Base-by-base conservation (phyloP, 768 basidiomycete species). In the Boletus coccyginus region DNA sequence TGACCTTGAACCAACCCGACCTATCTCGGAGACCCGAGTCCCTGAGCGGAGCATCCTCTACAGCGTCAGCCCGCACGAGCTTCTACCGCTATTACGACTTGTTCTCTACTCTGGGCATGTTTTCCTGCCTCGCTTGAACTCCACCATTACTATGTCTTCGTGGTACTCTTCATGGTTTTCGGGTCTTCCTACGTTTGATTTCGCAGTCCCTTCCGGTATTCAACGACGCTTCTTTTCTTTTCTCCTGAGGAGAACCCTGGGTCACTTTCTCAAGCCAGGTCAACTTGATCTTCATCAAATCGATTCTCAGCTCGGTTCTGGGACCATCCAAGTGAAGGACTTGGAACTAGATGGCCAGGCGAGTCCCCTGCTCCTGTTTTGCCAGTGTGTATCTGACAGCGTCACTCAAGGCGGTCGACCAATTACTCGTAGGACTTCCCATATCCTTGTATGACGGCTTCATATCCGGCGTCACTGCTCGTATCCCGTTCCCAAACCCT, bases 191-290 rank as follows among this genome's bases (percentile, higher is more conserved):
- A 77, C 78, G 43, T 76, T 92, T 67, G 85, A 86, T 67, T 79
- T 88, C 64, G 68, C 78, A 51, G 73, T 92, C 24, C 86, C 90
- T 16, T 79, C 88, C 10, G 75, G 77, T 53, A 87, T 98, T 45
- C 94, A 97, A 75, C 80, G 86, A 51, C 84, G 92, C 55, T 94
- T 98, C 74, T 78, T 98, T 36, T 94, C 94, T 1, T 98, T 94
- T 69, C 74, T 93, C 50, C 80, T 98, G 59, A 89, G 86, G 78
- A 86, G 85, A 65, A 80, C 84, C 9, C 75, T 98, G 0, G 95
- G 95, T 12, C 89, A 88, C 67, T 80, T 97, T 57, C 80, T 98
- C 52, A 90, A 88, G 69, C 91, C 90, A 11, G 94, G 92, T 16
- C 94, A 94, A 65, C 82, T 97, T 55, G 91, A 97, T 73, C 78